Conservation (phyloP, 306 rosid species). For the Sophora flavescens region DNA sequence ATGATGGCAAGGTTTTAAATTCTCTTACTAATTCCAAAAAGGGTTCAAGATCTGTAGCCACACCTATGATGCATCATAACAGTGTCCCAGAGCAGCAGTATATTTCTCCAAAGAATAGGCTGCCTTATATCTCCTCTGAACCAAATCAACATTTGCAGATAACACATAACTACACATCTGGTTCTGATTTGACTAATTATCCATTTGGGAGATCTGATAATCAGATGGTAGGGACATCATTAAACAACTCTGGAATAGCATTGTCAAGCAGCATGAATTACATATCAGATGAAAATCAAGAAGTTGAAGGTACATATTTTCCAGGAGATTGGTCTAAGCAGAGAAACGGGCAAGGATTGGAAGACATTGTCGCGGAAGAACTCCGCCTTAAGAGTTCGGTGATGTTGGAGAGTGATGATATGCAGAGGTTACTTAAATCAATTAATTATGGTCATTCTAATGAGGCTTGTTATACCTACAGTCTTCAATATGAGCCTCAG, state of each 20-base stretch:
- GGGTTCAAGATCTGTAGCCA: conserved; percentile 48
- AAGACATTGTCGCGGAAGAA: conserved; percentile 78
- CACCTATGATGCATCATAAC: conserved; percentile 42
- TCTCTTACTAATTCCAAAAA: conserved; percentile 50
- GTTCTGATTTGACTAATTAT: conserved; percentile 55
- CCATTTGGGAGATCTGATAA: conserved; percentile 55
- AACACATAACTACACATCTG: conserved; percentile 44
- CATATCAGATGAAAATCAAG: conserved; percentile 51
- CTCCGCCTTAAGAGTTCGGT: conserved; percentile 80
- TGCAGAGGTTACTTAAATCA: conserved; percentile 78
- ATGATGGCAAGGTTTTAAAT: conserved; percentile 69
- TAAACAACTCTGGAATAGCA: conserved; percentile 54
- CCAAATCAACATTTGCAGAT: conserved; percentile 52
- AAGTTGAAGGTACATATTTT: conserved; percentile 54
- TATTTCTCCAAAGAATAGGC: conserved; percentile 52
- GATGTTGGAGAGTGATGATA: conserved; percentile 86
- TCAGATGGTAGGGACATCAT: conserved; percentile 51
- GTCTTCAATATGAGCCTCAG: conserved; percentile 69
- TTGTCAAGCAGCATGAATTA: conserved; percentile 53
- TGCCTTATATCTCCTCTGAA: conserved; percentile 57
- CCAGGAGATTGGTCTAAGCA: conserved; percentile 70
- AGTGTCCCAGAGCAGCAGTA: conserved; percentile 49
- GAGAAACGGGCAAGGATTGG: conserved; percentile 69
- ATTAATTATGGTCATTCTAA: conserved; percentile 59
- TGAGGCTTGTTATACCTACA: conserved; percentile 60